Evolutionary conservation across 176 grass and related monocot genomes (phyloP), one percentile per base, ranked within the genome.

Genomic region (Luzula sylvatica): DNA sequence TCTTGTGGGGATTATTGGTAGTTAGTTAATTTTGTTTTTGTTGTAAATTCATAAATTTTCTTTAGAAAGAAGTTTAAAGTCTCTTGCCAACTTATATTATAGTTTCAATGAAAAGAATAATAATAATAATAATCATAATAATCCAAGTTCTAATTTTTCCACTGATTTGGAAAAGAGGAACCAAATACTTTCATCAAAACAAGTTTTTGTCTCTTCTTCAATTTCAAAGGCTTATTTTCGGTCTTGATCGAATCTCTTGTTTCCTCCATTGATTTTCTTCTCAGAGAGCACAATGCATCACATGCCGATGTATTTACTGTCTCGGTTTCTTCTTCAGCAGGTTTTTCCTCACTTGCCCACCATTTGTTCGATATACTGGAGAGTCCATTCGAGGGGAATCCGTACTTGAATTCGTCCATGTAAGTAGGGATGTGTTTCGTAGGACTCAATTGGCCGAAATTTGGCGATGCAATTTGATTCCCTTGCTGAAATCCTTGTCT

Each of bases 361-460:
- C 84, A 96, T 82, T 82, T 86, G 63, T 52, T 38, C 17, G 65
- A 79, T 74, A 53, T 39, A 65, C 40, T 38, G 48, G 90, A 79
- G 55, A 89, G 69, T 21, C 81, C 84, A 65, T 46, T 70, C 15
- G 71, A 64, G 3, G 90, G 84, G 56, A 96, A 96, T 42, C 90
- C 90, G 0, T 55, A 79, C 73, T 86, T 82, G 29, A 96, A 86
- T 73, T 89, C 90, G 44, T 89, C 90, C 90, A 96, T 85, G 68
- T 76, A 96, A 8, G 77, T 86, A 18, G 90, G 81, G 57, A 89
- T 76, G 71, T 46, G 55, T 57, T 76, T 96, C 11, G 46, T 53
- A 73, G 81, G 90, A 77, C 30, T 86, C 60, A 47, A 50, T 3
- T 58, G 68, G 46, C 52, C 50, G 50, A 77, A 32, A 63, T 69